Percentiles rank a stretch among this genome's conserved stretches.
phyloP scores from a whole-genome alignment of 306 rosid species.

The Alnus glutinosa region DNA sequence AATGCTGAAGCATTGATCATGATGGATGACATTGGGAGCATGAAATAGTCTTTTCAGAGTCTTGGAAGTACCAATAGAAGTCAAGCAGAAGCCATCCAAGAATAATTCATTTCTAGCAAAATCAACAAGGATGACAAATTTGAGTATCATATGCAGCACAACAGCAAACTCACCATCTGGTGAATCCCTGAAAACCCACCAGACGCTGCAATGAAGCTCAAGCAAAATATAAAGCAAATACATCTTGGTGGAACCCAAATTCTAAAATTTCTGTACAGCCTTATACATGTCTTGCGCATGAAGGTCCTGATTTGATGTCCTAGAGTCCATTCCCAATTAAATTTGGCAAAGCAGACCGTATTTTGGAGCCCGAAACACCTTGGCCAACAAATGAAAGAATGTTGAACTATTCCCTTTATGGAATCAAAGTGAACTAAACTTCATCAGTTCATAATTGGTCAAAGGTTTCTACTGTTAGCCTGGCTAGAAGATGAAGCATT shows the following conservation, averaged over 20 bases:
- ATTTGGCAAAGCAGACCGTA: constrained; percentile 33
- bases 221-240: constrained; percentile 25
- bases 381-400: constrained; percentile 80
- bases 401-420: constrained; percentile 41
- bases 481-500: constrained; percentile 62
- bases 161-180: constrained; percentile 34
- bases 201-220: constrained; percentile 14
- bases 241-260: constrained; percentile 15
- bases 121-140: constrained; percentile 16
- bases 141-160: constrained; percentile 20
- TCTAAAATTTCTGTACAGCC: constrained; percentile 49
- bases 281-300: constrained; percentile 23
- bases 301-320: constrained; percentile 35
- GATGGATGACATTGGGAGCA: neutral
- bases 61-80: neutral
- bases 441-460: constrained; percentile 40
- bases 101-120: constrained; percentile 12
- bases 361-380: constrained; percentile 39
- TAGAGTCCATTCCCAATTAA: constrained; percentile 27
- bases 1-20: neutral
- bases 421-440: constrained; percentile 39
- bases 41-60: neutral
- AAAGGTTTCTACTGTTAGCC: constrained; percentile 56
- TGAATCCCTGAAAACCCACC: constrained; percentile 30
- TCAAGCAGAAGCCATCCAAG: constrained; percentile 27